These are phyloP conservation scores for Suhomyces pyralidae DNA, from an alignment of 805 yeast species.

Conservation along the genomic window DNA sequence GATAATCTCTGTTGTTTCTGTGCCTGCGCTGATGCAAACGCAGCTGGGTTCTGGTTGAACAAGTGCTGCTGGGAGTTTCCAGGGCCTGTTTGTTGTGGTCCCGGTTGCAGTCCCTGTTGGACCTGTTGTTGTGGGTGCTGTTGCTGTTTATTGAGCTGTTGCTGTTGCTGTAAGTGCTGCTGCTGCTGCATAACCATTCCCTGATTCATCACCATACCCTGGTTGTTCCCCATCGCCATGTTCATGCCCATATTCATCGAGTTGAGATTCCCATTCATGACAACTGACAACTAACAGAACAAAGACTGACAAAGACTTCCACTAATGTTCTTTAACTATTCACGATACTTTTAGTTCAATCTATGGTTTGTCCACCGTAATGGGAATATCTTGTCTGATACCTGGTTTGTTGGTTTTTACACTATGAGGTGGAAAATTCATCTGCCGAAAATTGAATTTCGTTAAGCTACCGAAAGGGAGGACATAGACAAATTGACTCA, in stretches of 20 bases:
- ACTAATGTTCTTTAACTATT: neutral
- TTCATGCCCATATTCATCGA: slow-evolving; percentile 10
- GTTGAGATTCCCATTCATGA: slow-evolving; percentile 11
- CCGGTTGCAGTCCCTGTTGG: neutral
- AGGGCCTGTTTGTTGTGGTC: neutral
- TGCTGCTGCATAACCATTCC: slow-evolving; percentile 9
- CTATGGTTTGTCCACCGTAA: neutral
- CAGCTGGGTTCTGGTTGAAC: neutral
- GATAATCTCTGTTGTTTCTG: slow-evolving; percentile 5
- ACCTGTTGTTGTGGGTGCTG: neutral
- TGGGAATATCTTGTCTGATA: neutral
- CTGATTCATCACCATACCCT: slow-evolving; percentile 6
- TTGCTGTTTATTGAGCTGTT: slow-evolving; percentile 1
- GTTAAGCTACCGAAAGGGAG: neutral
- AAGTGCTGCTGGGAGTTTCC: slow-evolving; percentile 3
- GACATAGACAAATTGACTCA: neutral
- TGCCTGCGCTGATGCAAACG: slow-evolving; percentile 1
- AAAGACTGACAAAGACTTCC: neutral
- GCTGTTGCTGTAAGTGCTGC: slow-evolving; percentile 9
- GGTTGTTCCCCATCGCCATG: slow-evolving; percentile 6
- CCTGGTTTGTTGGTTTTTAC: neutral
- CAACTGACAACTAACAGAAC: neutral
- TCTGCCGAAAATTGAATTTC: neutral
- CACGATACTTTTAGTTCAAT: neutral
- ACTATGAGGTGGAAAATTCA: neutral